A percentile compares a stretch with the other conserved stretches of the same genome.
phyloP scores from a whole-genome alignment of 2,329 filamentous ascomycete species.

The Neoarthrinium moseri region DNA sequence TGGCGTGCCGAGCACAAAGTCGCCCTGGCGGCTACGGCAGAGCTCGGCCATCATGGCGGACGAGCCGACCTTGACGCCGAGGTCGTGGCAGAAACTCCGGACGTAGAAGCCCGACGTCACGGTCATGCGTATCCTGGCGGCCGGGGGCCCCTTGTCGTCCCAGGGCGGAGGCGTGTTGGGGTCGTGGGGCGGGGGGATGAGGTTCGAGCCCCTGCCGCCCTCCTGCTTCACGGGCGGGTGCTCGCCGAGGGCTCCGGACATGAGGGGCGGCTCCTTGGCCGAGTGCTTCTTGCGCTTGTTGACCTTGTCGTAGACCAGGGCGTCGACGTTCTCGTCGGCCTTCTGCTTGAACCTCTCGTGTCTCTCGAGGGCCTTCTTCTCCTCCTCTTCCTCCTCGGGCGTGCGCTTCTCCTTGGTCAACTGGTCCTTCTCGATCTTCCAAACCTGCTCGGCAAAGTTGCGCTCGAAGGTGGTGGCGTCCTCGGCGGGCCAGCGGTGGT shows the following conservation, averaged over 20 bases:
- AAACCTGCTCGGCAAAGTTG: conserved; percentile 71
- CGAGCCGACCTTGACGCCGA: conserved; percentile 79
- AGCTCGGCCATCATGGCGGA: conserved; percentile 85
- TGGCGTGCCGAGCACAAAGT: conserved; percentile 68
- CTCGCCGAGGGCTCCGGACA: conserved; percentile 57
- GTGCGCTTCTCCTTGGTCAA: conserved; percentile 47
- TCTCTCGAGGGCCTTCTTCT: conserved; percentile 52
- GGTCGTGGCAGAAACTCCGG: conserved; percentile 86
- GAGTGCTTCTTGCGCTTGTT: conserved; percentile 34
- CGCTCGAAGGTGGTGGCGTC: conserved; percentile 77
- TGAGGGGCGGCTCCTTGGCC: conserved; percentile 41
- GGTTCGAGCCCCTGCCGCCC: conserved; percentile 48
- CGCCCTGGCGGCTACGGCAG: conserved; percentile 75
- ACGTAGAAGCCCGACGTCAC: conserved; percentile 98
- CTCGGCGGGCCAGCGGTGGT: conserved; percentile 74
- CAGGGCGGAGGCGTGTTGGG: conserved; percentile 52
- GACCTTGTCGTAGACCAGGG: conserved; percentile 51
- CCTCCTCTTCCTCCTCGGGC: conserved; percentile 54
- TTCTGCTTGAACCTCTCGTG: conserved; percentile 58
- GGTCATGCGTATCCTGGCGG: conserved; percentile 81
- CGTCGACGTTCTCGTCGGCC: conserved; percentile 57
- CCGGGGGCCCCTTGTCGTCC: conserved; percentile 66
- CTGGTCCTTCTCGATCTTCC: conserved; percentile 59
- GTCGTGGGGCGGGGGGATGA: conserved; percentile 48
- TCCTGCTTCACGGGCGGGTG: conserved; percentile 43